Percentiles rank a stretch among this genome's conserved stretches.
Evolutionary conservation across 2,329 filamentous ascomycete genomes (phyloP).

Genomic region (Sarocladiaceae sp.): DNA sequence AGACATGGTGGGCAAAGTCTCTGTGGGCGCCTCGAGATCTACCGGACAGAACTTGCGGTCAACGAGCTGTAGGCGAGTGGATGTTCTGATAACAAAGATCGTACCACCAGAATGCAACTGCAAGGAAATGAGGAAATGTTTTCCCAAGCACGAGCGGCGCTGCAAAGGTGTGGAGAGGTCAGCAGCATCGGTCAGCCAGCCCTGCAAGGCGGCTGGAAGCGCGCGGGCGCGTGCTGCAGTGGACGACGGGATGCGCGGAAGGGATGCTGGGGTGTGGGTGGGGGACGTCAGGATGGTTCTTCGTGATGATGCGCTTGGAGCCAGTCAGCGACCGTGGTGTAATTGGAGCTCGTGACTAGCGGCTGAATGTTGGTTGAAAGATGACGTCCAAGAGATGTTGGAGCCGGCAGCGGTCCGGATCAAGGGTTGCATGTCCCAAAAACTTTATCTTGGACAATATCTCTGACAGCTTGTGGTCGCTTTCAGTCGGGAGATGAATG

Average conservation of each 20-base stretch:
- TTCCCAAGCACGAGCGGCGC: background rate
- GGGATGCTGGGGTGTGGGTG: background rate
- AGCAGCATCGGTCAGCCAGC: constrained; percentile 4
- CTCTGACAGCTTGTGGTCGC: too few species aligned
- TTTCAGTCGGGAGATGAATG: too few species aligned
- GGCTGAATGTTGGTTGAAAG: background rate
- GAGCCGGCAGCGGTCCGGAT: too few species aligned
- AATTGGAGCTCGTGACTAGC: background rate
- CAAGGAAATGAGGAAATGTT: too few species aligned
- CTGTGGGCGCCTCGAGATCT: too few species aligned
- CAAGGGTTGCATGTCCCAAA: too few species aligned
- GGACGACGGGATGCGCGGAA: constrained; percentile 8
- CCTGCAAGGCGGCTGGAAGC: background rate
- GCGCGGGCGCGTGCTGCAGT: background rate
- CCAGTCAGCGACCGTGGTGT: background rate
- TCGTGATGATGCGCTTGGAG: too few species aligned
- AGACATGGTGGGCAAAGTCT: background rate
- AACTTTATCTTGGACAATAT: too few species aligned
- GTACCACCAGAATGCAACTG: too few species aligned
- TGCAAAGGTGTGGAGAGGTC: background rate
- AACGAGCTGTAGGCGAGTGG: too few species aligned
- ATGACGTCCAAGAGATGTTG: background rate
- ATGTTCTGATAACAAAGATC: too few species aligned
- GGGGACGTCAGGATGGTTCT: background rate
- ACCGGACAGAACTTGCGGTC: too few species aligned